These are phyloP conservation scores for Botrytis cinerea DNA, from an alignment of 2,329 filamentous ascomycete species.

Conservation along the genomic window DNA sequence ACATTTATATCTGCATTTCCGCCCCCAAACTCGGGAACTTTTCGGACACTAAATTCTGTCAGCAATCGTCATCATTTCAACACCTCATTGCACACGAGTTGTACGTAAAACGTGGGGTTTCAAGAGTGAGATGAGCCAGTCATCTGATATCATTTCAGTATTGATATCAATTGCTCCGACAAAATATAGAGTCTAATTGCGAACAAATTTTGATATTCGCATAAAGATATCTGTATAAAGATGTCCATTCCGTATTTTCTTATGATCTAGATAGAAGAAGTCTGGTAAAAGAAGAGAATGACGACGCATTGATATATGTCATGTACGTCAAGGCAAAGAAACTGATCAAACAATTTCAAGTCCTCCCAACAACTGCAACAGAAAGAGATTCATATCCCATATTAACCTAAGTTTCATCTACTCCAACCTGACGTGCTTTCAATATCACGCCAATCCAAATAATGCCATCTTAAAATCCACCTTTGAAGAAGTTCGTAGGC, in stretches of 20 bases:
- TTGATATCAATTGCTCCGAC: not conserved
- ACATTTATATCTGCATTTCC: not conserved
- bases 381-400: conserved; percentile 4
- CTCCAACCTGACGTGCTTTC: no score
- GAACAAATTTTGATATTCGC: not conserved
- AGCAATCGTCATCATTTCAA: not conserved
- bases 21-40: not conserved
- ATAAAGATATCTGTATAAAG: not conserved
- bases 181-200: not conserved
- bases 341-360: not conserved
- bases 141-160: not conserved
- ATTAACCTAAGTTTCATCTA: not conserved
- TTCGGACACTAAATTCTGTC: not conserved
- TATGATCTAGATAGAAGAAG: not conserved
- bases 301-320: not conserved
- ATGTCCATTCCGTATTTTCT: not conserved
- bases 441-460: not conserved
- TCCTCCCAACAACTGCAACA: not conserved
- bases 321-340: not conserved
- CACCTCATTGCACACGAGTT: not conserved
- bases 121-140: not conserved
- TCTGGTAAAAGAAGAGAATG: not conserved
- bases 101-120: not conserved
- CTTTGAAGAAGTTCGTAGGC: not conserved
- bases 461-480: not conserved